Evolutionary conservation across 805 yeast genomes (phyloP), one percentile per base, ranked within the genome.

Genomic region (Candida nanaspora): DNA sequence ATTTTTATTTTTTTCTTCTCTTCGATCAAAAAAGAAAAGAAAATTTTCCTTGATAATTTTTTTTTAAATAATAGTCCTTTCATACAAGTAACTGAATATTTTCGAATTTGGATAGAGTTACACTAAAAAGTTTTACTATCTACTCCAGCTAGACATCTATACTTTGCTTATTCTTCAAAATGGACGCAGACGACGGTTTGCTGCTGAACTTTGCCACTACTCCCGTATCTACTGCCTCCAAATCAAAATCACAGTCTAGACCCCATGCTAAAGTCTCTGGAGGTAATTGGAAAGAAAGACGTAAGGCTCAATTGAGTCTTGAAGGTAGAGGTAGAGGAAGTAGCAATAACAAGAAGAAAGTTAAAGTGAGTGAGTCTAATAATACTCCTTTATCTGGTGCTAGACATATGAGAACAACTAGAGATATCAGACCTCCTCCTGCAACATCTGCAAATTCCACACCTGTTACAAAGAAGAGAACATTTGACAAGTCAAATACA

Each of bases 241-340:
- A 50, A 22, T 43, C 55, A 2, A 47, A 65, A 10, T 31, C 38
- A 22, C 40, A 43, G 18, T 21, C 33, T 11, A 6, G 46, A 47
- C 42, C 52, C 42, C 25, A 48, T 36, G 29, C 46, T 19, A 31
- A 78, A 72, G 72, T 78, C 2, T 66, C 74, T 2, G 91, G 91
- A 29, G 95, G 94, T 14, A 73, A 72, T 47, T 86, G 95, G 95
- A 81, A 75, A 51, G 94, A 86, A 42, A 72, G 95, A 46, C 67
- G 93, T 50, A 77, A 75, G 55, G 63, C 76, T 43, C 79, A 76
- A 52, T 66, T 73, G 51, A 59, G 70, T 41, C 55, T 68, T 30
- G 66, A 66, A 48, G 82, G 79, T 23, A 66, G 74, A 47, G 56
- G 58, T 6, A 46, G 63, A 36, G 49, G 45, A 18, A 13, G 10